Base-by-base conservation (phyloP, 768 basidiomycete genomes). In the Amanita inopinata region DNA sequence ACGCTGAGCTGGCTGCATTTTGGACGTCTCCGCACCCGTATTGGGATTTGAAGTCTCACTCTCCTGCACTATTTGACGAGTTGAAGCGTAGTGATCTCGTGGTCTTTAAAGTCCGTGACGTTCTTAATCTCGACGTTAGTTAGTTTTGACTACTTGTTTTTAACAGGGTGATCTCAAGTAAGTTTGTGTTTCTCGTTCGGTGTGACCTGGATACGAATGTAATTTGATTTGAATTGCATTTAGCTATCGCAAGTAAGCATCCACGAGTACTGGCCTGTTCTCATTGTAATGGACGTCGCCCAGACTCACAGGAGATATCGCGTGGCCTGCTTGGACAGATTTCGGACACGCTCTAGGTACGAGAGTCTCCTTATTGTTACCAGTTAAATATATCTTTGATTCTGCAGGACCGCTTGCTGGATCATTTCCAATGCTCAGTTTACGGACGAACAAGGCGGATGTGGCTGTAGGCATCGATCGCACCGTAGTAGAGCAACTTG, bases 391-490 rank as follows among this genome's bases (percentile, higher is more conserved):
- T 17, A 22, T 9, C 4, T 18, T 34, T 33, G 43, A 2, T 50
- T 41, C 40, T 46, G 33, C 32, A 81, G 88, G 91, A 3, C 85
- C 87, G 2, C 61, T 97, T 7, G 75, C 77, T 0, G 84, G 86
- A 1, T 65, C 79, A 6, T 86, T 94, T 62, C 83, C 85, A 0
- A 56, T 96, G 5, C 62, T 97, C 18, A 89, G 87, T 54, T 63
- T 97, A 46, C 74, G 94, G 12, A 98, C 94, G 1, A 89, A 84
- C 67, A 99, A 99, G 60, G 94, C 94, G 0, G 92, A 97, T 55
- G 91, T 96, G 2, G 84, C 81, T 4, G 89, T 88, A 18, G 94
- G 90, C 0, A 69, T 99, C 2, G 62, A 71, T 1, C 67, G 77
- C 50, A 81, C 80, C 0, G 62, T 78, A 1, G 88, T 77, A 0